Evolutionary conservation across 306 rosid genomes (phyloP), one percentile per base, ranked within the genome.

Genomic region (Corylus americana): DNA sequence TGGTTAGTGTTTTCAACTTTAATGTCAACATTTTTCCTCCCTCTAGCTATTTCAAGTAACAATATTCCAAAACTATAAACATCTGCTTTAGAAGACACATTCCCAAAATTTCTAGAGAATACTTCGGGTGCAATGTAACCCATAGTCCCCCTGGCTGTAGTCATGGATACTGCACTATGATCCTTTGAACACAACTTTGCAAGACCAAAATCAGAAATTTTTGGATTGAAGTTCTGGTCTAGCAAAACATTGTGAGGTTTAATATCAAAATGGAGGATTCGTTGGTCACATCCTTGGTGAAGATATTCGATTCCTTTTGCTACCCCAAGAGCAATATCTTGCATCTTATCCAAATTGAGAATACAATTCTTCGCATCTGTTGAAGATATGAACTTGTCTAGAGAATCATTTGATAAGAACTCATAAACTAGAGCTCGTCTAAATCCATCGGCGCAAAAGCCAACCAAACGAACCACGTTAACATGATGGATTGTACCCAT

Each of bases 241-340:
- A 31, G 35, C 35, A 31, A 31, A 31, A 31, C 35, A 31, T 31
- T 31, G 2, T 31, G 83, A 16, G 89, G 89, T n/a, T 83, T 83
- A 16, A 82, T 77, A 55, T 84, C 83, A 11, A 86, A 80, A 44
- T 86, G 89, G 11, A 83, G 81, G 25, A 86, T 86, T 51, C 70
- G 49, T 13, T 83, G 79, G 37, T 86, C 85, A 70, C 89, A 86
- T 1, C 87, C 87, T 13, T 69, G 70, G 25, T 85, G 88, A 49
- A 70, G 88, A 77, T 77, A 87, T 45, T 74, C 83, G 42, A 64
- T 71, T n/a, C 83, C 84, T 63, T 61, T 82, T 0, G 88, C 85
- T 48, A 82, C 77, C 20, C 79, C 87, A 0, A 81, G 14, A 45
- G 86, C 77, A 17, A 87, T 31, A 31, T 31, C 35, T 31, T 31